Evolutionary conservation across 257 asterid genomes (phyloP), one percentile per base, ranked within the genome.

Genomic region (Solanum neorickii): DNA sequence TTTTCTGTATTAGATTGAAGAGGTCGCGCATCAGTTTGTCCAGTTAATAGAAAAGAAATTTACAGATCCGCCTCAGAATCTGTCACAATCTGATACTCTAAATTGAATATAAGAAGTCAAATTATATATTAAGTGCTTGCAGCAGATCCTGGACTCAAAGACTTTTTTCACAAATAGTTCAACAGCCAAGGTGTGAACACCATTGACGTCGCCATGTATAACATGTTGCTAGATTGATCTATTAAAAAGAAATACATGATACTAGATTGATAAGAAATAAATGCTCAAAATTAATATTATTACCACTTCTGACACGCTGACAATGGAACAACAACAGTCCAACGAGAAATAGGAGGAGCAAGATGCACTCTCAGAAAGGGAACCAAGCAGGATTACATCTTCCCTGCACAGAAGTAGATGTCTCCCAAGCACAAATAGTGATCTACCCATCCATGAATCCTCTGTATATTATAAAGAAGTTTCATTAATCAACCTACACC

Each of bases 291-390:
- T 31, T 11, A 15, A 83, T 65, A 76, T 14, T 46, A 33, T 83
- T 90, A 92, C 95, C 94, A 93, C 88, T 89, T 92, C 89, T 56
- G 91, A 91, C 78, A 92, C 87, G 86, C 86, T 83, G 49, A 44
- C 52, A 68, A 93, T 87, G 46, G 93, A 86, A 42, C 92, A 91
- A 89, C 91, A 87, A 15, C 88, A 87, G 86, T 91, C 94, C 90
- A 90, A 82, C 3, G 52, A 62, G 76, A 91, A 89, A 74, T 89
- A 89, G 44, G 86, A 46, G 16, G 92, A 85, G 70, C 91, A 75
- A 78, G 91, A 89, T 83, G 86, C 82, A 73, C 83, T 82, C 88
- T 77, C 91, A 35, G 86, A 74, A 78, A 89, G 90, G 59, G 75
- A 29, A 59, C 91, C 87, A 86, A 94, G 89, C 87, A 85, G 91